Base-by-base conservation (phyloP, 2,329 filamentous ascomycete genomes). In the Monilinia fructicola region DNA sequence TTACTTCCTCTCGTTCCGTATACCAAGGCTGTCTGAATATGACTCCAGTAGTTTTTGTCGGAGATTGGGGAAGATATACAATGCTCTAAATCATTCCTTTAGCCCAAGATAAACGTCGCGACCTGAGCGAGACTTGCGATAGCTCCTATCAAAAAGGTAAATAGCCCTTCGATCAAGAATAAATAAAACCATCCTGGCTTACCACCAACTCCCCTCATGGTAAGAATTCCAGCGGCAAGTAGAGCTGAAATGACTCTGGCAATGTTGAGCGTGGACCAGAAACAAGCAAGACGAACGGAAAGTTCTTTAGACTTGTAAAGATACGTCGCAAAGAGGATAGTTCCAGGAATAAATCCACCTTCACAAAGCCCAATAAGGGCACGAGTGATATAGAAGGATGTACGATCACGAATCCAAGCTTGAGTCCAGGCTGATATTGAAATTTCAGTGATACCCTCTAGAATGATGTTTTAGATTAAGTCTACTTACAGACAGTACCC, bases 301-400 rank as follows among this genome's bases (percentile, higher is more conserved):
- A 91, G 80, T 75, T 90, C 84, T 67, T 81, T 82, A 2, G 85
- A 84, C 14, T 84, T 91, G 77, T 91, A 92, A 78, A 87, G 92
- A 75, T 91, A 91, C 38, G 83, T 86, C 1, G 90, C 79, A 73
- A 90, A 90, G 0, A 88, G 78, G 63, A 88, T 84, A 38, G 74
- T 73, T 73, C 84, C 85, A 7, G 86, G 85, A 67, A 89, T 88
- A 69, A 89, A 89, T 3, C 85, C 78, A 52, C 74, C 73, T 61
- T 75, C 70, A 35, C 74, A 61, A 14, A 73, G 68, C 38, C 73
- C 74, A 26, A 75, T 69, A 1, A 75, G 64, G 23, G 73, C 68
- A 61, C 74, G 68, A n/a, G 66, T 69, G 10, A 68, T 58, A 12
- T 74, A 67, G 61, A 75, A 83, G 3, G 77, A 78, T 2, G 75